Evolutionary conservation across 2,329 filamentous ascomycete genomes (phyloP), one percentile per base, ranked within the genome.

Genomic region (Dothistroma septosporum): DNA sequence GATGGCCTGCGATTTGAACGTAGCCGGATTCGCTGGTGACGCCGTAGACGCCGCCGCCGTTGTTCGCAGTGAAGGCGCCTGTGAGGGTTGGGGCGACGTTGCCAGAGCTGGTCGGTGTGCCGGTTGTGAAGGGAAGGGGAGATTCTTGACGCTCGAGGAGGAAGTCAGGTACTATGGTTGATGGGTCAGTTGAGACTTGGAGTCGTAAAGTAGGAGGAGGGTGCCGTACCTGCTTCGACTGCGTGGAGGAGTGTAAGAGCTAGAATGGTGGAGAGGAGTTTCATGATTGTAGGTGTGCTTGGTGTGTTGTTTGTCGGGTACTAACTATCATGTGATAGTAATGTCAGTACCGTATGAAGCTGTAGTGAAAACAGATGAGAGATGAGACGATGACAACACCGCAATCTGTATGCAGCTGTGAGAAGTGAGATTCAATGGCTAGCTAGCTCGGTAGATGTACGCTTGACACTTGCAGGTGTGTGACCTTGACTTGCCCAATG

Each of bases 1-100:
- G 63, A 56, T 68, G 66, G 53, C 63, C 64, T 53, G 65, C 67
- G 32, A 67, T 58, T 12, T 60, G 32, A 5, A 58, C 53, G 47
- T 57, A 49, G 16, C 57, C 57, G 37, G 59, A 63, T 21, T 55
- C n/a, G 44, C 58, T 61, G 3, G 64, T 67, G 24, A 66, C 62
- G 8, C 41, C 53, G 54, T 67, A 67, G 28, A 57, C 37, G 21
- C 60, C 62, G 47, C 64, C 65, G 53, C 59, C 60, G 24, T 44
- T 35, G 24, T 44, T 35, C 21, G 53, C 63, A 28, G 62, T 64
- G 60, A 66, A 67, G 33, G 46, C 52, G 58, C 64, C 64, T 14
- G 61, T 63, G 47, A 50, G 41, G 46, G 48, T 19, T 19, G 22
- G 24, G 28, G 44, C 14, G 54, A 37, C 35, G 35, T 37, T 37